phyloP scores from a whole-genome alignment of 257 asterid species.

The Solanum sitiens region DNA sequence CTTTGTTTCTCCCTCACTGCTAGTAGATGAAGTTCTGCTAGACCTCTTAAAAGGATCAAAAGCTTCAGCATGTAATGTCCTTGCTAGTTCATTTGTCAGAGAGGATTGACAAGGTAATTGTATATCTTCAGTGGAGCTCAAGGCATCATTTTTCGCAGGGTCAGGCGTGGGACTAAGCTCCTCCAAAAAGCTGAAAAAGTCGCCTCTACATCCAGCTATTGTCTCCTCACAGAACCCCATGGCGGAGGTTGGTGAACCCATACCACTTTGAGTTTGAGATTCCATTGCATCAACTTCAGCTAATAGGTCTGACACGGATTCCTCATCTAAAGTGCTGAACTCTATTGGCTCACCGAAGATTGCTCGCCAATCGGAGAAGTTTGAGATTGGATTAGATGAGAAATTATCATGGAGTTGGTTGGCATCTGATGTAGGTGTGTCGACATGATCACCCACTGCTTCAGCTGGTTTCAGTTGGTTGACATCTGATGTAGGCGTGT shows the following conservation, averaged over 20 bases:
- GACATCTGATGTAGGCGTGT: conserved; percentile 14
- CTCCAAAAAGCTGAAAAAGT: conserved; percentile 36
- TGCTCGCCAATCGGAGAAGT: conserved; percentile 30
- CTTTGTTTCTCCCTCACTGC: conserved; percentile 12
- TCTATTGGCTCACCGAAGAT: conserved; percentile 36
- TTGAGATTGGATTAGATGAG: conserved; percentile 21
- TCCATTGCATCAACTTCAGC: conserved; percentile 84
- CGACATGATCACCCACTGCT: conserved; percentile 15
- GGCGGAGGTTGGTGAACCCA: conserved; percentile 40
- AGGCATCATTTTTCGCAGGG: conserved; percentile 30
- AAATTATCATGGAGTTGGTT: conserved; percentile 21
- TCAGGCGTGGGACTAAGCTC: conserved; percentile 32
- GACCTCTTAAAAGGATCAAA: conserved; percentile 42
- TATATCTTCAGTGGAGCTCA: conserved; percentile 5
- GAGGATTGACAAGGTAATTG: conserved; percentile 5
- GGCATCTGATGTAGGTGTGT: conserved; percentile 13
- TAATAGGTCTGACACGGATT: conserved; percentile 59
- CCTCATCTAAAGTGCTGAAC: conserved; percentile 61
- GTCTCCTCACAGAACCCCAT: conserved; percentile 18
- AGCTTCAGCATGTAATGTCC: conserved; percentile 18
- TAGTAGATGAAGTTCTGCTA: neutral
- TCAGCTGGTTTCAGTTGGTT: conserved; percentile 25
- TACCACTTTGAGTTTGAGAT: conserved; percentile 27
- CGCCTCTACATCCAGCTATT: conserved; percentile 23
- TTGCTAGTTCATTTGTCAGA: conserved; percentile 14